Evolutionary conservation across 768 basidiomycete species (phyloP), one percentile per base, ranked within the genome.

Genomic region (Leccinum uliginosum): DNA sequence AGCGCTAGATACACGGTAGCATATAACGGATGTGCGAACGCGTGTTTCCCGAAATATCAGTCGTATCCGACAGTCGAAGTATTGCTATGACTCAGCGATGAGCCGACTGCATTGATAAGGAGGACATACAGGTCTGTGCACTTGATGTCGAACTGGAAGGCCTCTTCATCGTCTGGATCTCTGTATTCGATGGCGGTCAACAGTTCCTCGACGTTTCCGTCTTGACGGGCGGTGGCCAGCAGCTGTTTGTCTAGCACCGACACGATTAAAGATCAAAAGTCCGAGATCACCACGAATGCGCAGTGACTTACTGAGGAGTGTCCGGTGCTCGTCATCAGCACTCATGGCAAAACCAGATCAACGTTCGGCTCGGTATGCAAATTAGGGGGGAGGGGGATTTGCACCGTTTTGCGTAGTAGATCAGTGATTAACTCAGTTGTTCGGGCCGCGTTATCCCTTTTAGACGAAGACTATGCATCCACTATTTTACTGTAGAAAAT

Each of bases 101-200:
- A 50, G 32, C 4, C 11, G 26, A 17, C 19, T 21, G 4, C 29
- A 27, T 19, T 21, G 4, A n/a, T 30, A 17, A 12, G 11, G 35
- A 30, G 21, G n/a, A 60, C 69, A 30, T 64, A 72, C 71, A 60
- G 10, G 32, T 73, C 69, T 14, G 29, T 62, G 43, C 69, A 73
- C 53, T 73, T 73, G 52, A 71, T 62, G 52, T 73, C 69, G 32
- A 69, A 72, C 19, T 68, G 38, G 48, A 69, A 70, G 23, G 1
- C 29, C 6, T 62, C 58, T 24, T 54, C 46, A 6, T 68, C 57
- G 0, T 46, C 26, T 17, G 51, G 45, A 19, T 72, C 63, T 47
- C 65, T 62, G 49, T 56, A 64, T n/a, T 72, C 64, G 1, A 0
- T 21, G n/a, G 50, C 38, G 11, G 26, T 58, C 9, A 70, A 53